These are phyloP conservation scores for Cyclostephanos tholiformis DNA, from an alignment of 108 stramenopile species.

Conservation along the genomic window DNA sequence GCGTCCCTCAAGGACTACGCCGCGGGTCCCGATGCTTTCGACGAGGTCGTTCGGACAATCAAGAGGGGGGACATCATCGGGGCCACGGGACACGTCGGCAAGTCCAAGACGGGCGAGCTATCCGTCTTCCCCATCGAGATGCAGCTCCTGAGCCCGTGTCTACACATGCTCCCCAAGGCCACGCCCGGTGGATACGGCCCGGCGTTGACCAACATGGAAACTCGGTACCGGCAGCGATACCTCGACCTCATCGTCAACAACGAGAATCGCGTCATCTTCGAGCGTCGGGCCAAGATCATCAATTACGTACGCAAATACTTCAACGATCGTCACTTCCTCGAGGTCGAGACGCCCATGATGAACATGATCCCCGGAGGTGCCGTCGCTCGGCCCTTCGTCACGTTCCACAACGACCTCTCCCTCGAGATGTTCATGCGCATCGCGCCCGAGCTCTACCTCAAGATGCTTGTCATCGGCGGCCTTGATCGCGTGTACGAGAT, in stretches of 20 bases:
- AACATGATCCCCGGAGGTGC: conserved; percentile 99
- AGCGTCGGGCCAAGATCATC: conserved; percentile 90
- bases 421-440: conserved; percentile 95
- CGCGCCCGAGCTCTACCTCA: conserved; percentile 98
- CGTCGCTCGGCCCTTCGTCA: conserved; percentile 97
- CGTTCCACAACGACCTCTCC: conserved; percentile 97
- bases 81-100: conserved; percentile 90
- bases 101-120: conserved; percentile 96
- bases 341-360: conserved; percentile 99
- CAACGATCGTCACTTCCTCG: conserved; percentile 94
- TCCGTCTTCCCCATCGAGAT: conserved; percentile 92
- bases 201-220: conserved; percentile 95
- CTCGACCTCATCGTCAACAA: conserved; percentile 97
- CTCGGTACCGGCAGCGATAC: conserved; percentile 97
- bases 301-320: conserved; percentile 93
- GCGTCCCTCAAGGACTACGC: conserved; percentile 84
- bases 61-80: conserved; percentile 97
- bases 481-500: conserved; percentile 99
- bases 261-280: conserved; percentile 87
- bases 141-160: conserved; percentile 92
- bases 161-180: conserved; percentile 98
- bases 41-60: conserved; percentile 73
- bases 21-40: conserved; percentile 89
- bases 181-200: conserved; percentile 68
- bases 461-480: conserved; percentile 97